Percentiles rank a stretch among this genome's conserved stretches.
Conservation (phyloP, 768 basidiomycete species). For the Serendipita sp. region DNA sequence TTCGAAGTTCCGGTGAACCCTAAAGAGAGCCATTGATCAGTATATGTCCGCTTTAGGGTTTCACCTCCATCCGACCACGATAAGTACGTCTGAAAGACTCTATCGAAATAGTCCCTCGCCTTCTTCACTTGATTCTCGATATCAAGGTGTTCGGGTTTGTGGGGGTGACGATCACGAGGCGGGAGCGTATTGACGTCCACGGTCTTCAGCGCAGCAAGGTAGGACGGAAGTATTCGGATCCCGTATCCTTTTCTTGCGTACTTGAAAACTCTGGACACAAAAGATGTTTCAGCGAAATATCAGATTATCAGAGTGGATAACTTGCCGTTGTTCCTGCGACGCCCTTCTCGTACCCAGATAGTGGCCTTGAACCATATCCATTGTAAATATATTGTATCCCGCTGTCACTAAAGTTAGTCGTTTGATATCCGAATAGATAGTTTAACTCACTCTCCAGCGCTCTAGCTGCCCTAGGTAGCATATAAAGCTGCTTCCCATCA, state of each 20-base stretch:
- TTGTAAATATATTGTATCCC: slow-evolving; percentile 10
- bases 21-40: background rate
- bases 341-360: slow-evolving; percentile 10
- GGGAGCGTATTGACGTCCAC: background rate
- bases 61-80: background rate
- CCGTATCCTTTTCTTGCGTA: slow-evolving; percentile 11
- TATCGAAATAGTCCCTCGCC: background rate
- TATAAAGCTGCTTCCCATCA: slow-evolving; percentile 8
- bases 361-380: slow-evolving; percentile 11
- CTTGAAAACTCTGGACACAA: slow-evolving; percentile 9
- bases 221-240: slow-evolving; percentile 9
- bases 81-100: background rate
- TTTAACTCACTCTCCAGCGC: slow-evolving; percentile 9
- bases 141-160: background rate
- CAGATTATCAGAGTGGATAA: no score
- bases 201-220: slow-evolving; percentile 2
- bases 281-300: no score
- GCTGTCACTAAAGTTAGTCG: background rate
- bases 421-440: no score
- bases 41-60: background rate
- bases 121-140: background rate
- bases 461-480: slow-evolving; percentile 10
- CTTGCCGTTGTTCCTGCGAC: slow-evolving; percentile 9
- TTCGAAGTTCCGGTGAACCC: background rate
- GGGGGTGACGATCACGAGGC: background rate